Evolutionary conservation across 371 early-diverging fungal genomes (phyloP).

Genomic region (Nematocida sp.): DNA sequence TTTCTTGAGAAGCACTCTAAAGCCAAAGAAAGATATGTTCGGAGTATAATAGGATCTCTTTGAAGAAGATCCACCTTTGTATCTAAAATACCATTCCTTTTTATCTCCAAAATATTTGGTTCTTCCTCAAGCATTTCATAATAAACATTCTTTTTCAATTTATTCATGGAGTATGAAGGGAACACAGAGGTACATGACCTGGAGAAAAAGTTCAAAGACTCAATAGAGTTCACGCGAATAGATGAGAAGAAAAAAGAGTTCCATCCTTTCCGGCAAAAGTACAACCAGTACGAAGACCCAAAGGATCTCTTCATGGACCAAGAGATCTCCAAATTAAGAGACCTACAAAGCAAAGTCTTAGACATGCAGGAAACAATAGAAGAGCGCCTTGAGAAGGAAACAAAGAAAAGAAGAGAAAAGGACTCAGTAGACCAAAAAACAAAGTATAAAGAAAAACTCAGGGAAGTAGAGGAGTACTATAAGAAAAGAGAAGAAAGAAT

Average conservation of each 20-base stretch:
- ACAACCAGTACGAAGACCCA: not conserved
- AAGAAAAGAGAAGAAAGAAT: conserved; percentile 30
- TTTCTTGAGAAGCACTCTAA: conserved; percentile 42
- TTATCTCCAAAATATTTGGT: not conserved
- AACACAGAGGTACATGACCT: conserved; percentile 25
- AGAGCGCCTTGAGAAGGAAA: conserved; percentile 50
- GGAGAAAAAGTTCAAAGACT: conserved; percentile 43
- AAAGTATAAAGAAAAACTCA: conserved; percentile 28
- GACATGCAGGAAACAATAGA: conserved; percentile 48
- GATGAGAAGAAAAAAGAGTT: not conserved
- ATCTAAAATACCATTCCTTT: conserved; percentile 6
- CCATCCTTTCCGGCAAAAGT: not conserved
- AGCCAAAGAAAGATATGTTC: conserved; percentile 33
- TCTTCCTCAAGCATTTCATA: conserved; percentile 8
- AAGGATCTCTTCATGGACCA: conserved; percentile 49
- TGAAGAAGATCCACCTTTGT: conserved; percentile 32
- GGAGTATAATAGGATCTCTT: conserved; percentile 50
- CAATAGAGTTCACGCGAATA: conserved; percentile 39
- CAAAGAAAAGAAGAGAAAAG: conserved; percentile 38
- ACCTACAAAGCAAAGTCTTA: conserved; percentile 51
- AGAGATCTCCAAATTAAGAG: conserved; percentile 57
- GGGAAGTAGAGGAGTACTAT: conserved; percentile 32
- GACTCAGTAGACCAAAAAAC: conserved; percentile 39
- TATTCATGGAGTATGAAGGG: conserved; percentile 35
- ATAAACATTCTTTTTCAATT: conserved; percentile 52